phyloP scores from a whole-genome alignment of 768 basidiomycete species.

The Lentinula edodes region DNA sequence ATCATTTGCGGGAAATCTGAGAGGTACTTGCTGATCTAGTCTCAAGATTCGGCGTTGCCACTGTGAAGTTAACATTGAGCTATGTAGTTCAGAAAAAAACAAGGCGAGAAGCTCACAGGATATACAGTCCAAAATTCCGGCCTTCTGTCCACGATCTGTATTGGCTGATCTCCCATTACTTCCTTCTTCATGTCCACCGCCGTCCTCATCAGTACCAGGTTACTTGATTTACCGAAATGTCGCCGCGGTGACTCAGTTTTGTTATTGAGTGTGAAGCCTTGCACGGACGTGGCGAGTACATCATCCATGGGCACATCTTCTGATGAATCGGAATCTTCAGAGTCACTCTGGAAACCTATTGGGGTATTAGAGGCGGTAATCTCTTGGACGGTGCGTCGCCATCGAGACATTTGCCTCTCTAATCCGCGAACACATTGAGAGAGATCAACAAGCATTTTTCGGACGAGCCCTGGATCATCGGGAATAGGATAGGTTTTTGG shows the following conservation, averaged over 20 bases:
- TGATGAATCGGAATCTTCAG: neutral
- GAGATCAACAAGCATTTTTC: conserved; percentile 3
- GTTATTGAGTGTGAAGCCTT: neutral
- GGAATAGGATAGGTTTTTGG: conserved; percentile 1
- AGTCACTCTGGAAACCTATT: neutral
- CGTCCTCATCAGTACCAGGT: conserved; percentile 39
- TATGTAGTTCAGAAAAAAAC: neutral
- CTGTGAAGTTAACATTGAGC: neutral
- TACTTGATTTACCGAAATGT: conserved; percentile 28
- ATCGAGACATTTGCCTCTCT: conserved; percentile 3
- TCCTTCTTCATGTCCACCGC: conserved; percentile 38
- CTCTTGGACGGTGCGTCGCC: conserved; percentile 3
- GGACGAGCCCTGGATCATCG: neutral
- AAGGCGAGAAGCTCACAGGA: conserved; percentile 18
- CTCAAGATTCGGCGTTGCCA: neutral
- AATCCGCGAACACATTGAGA: neutral
- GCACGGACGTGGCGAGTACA: neutral
- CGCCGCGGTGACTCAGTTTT: neutral
- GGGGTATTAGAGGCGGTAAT: neutral
- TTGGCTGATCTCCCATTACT: conserved; percentile 19
- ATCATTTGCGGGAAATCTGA: conserved; percentile 26
- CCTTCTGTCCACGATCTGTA: neutral
- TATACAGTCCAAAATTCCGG: conserved; percentile 12
- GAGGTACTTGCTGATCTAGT: neutral
- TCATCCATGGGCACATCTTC: neutral